These are phyloP conservation scores for Hordeum vulgare DNA, from an alignment of 176 grass and related monocot genomes.

Conservation along the genomic window DNA sequence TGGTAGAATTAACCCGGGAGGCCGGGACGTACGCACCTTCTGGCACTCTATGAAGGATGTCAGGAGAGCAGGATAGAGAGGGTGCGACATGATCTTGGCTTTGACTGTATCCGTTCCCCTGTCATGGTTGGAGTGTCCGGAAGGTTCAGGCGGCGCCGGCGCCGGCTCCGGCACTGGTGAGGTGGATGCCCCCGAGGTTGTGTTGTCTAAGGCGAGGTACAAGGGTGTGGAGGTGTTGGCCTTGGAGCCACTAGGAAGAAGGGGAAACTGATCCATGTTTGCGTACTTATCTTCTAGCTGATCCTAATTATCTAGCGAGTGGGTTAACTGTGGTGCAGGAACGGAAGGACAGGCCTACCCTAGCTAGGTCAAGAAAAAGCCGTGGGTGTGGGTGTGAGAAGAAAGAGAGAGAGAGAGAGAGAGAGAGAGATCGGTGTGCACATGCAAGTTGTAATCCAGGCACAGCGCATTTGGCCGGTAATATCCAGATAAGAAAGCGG, in stretches of 20 bases:
- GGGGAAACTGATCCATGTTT: constrained; percentile 49
- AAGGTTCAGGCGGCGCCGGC: constrained; percentile 10
- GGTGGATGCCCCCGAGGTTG: background rate
- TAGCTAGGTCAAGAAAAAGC: constrained; percentile 29
- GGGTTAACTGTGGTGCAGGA: constrained; percentile 16
- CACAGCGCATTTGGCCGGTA: constrained; percentile 13
- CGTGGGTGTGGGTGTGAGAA: background rate
- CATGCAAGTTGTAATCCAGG: background rate
- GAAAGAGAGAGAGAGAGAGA: background rate
- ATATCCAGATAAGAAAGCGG: constrained; percentile 22
- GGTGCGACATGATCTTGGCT: constrained; percentile 77
- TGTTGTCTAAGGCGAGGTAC: constrained; percentile 26
- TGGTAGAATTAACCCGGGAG: background rate
- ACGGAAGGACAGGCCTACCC: background rate
- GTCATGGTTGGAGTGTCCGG: constrained; percentile 1
- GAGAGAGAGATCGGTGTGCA: constrained; percentile 4
- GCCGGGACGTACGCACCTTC: constrained; percentile 32
- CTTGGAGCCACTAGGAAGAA: constrained; percentile 39
- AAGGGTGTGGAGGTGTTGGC: constrained; percentile 21
- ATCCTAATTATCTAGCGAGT: constrained; percentile 23
- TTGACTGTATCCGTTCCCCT: constrained; percentile 43
- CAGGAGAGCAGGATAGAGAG: constrained; percentile 63
- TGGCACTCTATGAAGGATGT: constrained; percentile 74
- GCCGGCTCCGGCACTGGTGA: background rate
- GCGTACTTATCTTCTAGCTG: constrained; percentile 11